Evolutionary conservation across 495 filamentous ascomycete species (phyloP).

Genomic region (Hypoxylon rickii): DNA sequence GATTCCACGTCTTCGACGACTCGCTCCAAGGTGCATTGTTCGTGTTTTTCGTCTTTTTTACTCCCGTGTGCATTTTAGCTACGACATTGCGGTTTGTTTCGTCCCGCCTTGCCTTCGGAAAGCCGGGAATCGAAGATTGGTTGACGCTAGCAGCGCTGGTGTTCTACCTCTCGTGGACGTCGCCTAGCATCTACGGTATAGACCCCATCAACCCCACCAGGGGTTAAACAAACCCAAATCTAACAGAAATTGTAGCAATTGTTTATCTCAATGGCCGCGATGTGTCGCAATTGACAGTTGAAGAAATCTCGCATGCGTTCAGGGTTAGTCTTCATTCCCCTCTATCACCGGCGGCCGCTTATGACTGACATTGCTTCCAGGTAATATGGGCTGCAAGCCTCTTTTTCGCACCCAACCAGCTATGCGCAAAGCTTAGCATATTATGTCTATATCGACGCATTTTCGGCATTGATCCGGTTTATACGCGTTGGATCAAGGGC

Average conservation of each 20-base stretch:
- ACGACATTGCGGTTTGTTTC: slow-evolving; percentile 16
- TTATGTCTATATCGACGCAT: slow-evolving; percentile 25
- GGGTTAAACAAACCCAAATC: neutral
- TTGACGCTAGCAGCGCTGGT: slow-evolving; percentile 17
- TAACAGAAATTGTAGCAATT: neutral
- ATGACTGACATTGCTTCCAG: neutral
- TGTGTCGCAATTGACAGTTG: neutral
- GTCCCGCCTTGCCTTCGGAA: slow-evolving; percentile 3
- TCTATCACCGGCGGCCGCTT: neutral
- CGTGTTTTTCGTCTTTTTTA: slow-evolving; percentile 3
- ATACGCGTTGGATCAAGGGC: slow-evolving; percentile 5
- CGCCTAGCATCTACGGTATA: neutral
- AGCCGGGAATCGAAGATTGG: slow-evolving; percentile 23
- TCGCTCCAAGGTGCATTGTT: slow-evolving; percentile 5
- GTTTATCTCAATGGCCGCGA: neutral
- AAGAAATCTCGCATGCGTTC: neutral
- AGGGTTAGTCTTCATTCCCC: neutral
- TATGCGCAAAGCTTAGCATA: slow-evolving; percentile 20
- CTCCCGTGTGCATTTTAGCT: slow-evolving; percentile 13
- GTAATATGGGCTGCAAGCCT: neutral
- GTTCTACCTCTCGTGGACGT: slow-evolving; percentile 1
- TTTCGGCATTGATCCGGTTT: slow-evolving; percentile 18
- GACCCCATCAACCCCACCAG: neutral
- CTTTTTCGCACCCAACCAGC: slow-evolving; percentile 4
- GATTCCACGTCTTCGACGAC: slow-evolving; percentile 5